phyloP scores from a whole-genome alignment of 2,329 filamentous ascomycete species.

The Exophiala xenobiotica region DNA sequence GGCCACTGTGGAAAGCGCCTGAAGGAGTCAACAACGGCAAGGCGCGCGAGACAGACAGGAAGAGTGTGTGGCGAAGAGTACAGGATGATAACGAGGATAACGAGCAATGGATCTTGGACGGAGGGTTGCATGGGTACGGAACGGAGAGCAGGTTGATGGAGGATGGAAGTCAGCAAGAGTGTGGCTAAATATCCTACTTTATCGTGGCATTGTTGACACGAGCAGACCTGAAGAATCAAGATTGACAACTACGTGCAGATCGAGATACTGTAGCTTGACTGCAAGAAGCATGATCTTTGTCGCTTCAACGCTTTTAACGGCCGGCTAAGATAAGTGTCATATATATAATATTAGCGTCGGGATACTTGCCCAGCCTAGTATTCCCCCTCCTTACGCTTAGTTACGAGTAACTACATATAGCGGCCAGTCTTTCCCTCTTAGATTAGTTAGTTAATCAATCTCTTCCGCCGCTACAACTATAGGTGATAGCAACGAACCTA shows the following conservation, averaged over 20 bases:
- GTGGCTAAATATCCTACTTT: constrained; percentile 5
- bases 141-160: constrained; percentile 25
- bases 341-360: too few relatives aligned
- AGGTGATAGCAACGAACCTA: too few relatives aligned
- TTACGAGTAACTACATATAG: too few relatives aligned
- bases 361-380: too few relatives aligned
- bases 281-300: too few relatives aligned
- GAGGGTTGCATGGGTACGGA: constrained; percentile 41
- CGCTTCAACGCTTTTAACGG: too few relatives aligned
- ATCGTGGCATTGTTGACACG: not conserved
- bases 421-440: too few relatives aligned
- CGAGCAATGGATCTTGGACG: constrained; percentile 49
- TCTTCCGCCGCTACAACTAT: too few relatives aligned
- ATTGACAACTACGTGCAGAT: not conserved
- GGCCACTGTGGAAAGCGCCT: constrained; percentile 46
- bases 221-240: not conserved
- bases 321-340: too few relatives aligned
- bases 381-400: too few relatives aligned
- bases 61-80: constrained; percentile 47
- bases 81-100: constrained; percentile 48
- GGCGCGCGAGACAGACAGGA: constrained; percentile 28
- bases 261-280: too few relatives aligned
- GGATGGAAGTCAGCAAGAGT: constrained; percentile 25
- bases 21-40: constrained; percentile 32
- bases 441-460: too few relatives aligned